phyloP scores from a whole-genome alignment of 108 stramenopile genomes.

The Skeletonema menzelii region DNA sequence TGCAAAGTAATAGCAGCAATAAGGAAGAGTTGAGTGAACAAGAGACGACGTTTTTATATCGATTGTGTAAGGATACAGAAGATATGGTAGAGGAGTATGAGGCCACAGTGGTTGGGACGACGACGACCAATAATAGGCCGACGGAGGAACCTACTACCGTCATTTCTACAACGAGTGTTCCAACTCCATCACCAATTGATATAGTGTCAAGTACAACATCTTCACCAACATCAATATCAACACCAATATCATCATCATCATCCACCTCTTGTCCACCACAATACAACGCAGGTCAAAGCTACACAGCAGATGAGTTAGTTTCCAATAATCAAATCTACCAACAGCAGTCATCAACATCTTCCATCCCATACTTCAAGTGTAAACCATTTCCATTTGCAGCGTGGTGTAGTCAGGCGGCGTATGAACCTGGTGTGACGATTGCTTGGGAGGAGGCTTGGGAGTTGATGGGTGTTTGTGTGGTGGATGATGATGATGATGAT shows the following conservation, averaged over 20 bases:
- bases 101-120: background rate
- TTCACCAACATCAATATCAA: background rate
- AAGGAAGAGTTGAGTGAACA: conserved; percentile 4
- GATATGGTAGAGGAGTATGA: background rate
- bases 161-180: background rate
- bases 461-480: conserved; percentile 34
- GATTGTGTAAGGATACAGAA: conserved; percentile 14
- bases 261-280: background rate
- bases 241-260: background rate
- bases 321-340: background rate
- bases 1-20: too few relatives aligned
- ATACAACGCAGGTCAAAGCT: background rate
- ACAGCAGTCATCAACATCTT: too few relatives aligned
- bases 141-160: background rate
- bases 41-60: conserved; percentile 1
- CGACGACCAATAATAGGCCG: background rate
- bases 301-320: conserved; percentile 22
- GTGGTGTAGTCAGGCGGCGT: conserved; percentile 35
- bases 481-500: background rate
- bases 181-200: background rate
- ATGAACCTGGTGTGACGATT: conserved; percentile 37
- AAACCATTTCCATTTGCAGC: conserved; percentile 18
- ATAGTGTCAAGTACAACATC: background rate
- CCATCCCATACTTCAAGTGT: conserved; percentile 33
- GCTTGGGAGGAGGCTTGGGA: conserved; percentile 39